These are phyloP conservation scores for Aspergillus quadricinctus DNA, from an alignment of 2,329 filamentous ascomycete genomes.

Conservation along the genomic window DNA sequence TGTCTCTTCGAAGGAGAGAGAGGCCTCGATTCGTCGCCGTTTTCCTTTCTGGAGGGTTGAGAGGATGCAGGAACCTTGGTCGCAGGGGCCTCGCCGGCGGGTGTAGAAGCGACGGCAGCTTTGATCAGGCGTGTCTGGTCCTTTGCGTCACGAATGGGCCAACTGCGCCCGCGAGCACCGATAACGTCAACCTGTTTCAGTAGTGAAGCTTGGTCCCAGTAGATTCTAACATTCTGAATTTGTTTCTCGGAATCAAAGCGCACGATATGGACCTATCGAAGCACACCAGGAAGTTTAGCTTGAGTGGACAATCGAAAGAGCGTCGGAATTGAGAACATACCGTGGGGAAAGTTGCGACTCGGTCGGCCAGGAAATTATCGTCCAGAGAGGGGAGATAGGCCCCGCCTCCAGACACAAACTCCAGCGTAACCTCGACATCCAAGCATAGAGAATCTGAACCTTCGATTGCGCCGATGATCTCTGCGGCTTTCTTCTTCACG, in stretches of 20 bases:
- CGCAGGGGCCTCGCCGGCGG: slow-evolving; percentile 6
- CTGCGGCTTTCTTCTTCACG: slow-evolving; percentile 78
- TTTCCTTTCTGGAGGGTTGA: slow-evolving; percentile 14
- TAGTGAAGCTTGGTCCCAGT: slow-evolving; percentile 92
- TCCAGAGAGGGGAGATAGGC: slow-evolving; percentile 84
- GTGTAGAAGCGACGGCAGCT: slow-evolving; percentile 38
- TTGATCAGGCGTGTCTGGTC: slow-evolving; percentile 78
- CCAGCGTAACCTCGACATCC: slow-evolving; percentile 76
- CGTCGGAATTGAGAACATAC: slow-evolving; percentile 51
- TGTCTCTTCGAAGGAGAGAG: slow-evolving; percentile 38
- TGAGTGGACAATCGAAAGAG: background rate
- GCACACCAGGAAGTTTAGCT: background rate
- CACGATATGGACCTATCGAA: slow-evolving; percentile 74
- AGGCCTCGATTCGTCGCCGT: slow-evolving; percentile 11
- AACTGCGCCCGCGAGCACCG: slow-evolving; percentile 82
- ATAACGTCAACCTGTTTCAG: slow-evolving; percentile 94
- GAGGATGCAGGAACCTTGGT: slow-evolving; percentile 12
- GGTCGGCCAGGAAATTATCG: slow-evolving; percentile 88
- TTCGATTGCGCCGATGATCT: slow-evolving; percentile 70
- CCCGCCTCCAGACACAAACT: slow-evolving; percentile 77
- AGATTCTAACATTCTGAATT: slow-evolving; percentile 81
- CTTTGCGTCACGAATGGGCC: slow-evolving; percentile 85
- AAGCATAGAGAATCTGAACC: slow-evolving; percentile 63
- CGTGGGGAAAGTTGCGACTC: slow-evolving; percentile 71
- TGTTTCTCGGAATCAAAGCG: slow-evolving; percentile 71